Evolutionary conservation across 768 basidiomycete species (phyloP), one percentile per base, ranked within the genome.

Genomic region (Russula emetica): DNA sequence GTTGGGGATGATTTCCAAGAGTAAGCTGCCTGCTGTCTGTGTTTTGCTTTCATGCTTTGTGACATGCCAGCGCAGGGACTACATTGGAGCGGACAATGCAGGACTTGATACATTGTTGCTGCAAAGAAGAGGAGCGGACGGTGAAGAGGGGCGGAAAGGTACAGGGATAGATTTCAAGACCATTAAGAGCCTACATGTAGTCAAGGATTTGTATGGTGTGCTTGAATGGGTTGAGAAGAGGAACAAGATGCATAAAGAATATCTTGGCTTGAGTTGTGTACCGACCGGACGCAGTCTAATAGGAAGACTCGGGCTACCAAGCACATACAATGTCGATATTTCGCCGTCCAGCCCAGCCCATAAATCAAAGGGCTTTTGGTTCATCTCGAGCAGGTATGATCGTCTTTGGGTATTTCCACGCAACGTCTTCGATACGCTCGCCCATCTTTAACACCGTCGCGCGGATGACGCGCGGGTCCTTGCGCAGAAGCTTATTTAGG

Each of bases 371-470:
- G 44, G 55, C n/a, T 2, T 22, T 22, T 13, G 70, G 66, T 53
- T 67, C 64, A 20, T 64, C 52, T 44, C 45, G 47, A 38, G 50
- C n/a, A 9, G 56, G 22, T 3, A 60, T 45, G 50, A 78, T 74
- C 1, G 78, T 77, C 67, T 78, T 79, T 66, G 80, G 78, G 47
- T 81, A 80, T 55, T 82, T 76, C 49, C 72, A 67, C 32, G 87
- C 83, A 20, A 92, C 75, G 69, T 91, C 85, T 71, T 90, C 84
- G 0, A 88, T 77, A 59, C 82, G 86, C 60, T 88, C 83, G 11
- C 87, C 93, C 56, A 90, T 74, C 70, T 92, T 93, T 38, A 93
- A 75, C 53, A 88, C 82, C 8, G 90, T 91, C 84, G 88, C 90
- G 22, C 92, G 82, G 59, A 96, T 77, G 16, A 96, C 90, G 36